Evolutionary conservation across 768 basidiomycete genomes (phyloP).

Genomic region (Paxillus rubicundulus): DNA sequence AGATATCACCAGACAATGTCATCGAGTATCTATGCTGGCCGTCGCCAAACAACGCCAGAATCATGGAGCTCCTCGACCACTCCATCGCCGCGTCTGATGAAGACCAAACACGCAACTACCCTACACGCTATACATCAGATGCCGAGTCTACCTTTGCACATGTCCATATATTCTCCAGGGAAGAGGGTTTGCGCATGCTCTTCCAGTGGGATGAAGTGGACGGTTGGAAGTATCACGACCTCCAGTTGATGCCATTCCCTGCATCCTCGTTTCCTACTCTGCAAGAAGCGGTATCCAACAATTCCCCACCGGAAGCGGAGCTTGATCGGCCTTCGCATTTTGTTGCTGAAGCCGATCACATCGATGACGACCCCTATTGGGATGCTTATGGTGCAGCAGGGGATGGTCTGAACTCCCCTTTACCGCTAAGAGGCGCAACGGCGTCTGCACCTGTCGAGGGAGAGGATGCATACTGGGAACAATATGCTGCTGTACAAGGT

Average conservation of each 20-base stretch:
- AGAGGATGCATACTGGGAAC: conserved; percentile 77
- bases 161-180: conserved; percentile 41
- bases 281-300: conserved; percentile 22
- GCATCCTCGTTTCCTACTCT: conserved; percentile 31
- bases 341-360: conserved; percentile 15
- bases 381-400: conserved; percentile 52
- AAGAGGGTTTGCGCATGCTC: conserved; percentile 51
- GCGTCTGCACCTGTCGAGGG: conserved; percentile 10
- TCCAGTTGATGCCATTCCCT: conserved; percentile 70
- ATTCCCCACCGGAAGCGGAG: conserved; percentile 18
- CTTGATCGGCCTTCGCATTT: neutral
- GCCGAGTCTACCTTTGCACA: conserved; percentile 56
- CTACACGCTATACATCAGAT: conserved; percentile 44
- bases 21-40: conserved; percentile 71
- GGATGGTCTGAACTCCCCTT: conserved; percentile 21
- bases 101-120: conserved; percentile 26
- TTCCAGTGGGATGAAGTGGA: conserved; percentile 61
- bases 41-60: conserved; percentile 33
- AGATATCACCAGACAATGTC: conserved; percentile 47
- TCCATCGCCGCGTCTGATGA: conserved; percentile 27
- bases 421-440: conserved; percentile 18
- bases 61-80: conserved; percentile 45
- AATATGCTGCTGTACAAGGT: conserved; percentile 71
- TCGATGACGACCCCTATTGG: conserved; percentile 63
- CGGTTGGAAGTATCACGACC: conserved; percentile 71